Base-by-base conservation (phyloP, 164 flowering plant genomes). In the Tetracentron sinense region DNA sequence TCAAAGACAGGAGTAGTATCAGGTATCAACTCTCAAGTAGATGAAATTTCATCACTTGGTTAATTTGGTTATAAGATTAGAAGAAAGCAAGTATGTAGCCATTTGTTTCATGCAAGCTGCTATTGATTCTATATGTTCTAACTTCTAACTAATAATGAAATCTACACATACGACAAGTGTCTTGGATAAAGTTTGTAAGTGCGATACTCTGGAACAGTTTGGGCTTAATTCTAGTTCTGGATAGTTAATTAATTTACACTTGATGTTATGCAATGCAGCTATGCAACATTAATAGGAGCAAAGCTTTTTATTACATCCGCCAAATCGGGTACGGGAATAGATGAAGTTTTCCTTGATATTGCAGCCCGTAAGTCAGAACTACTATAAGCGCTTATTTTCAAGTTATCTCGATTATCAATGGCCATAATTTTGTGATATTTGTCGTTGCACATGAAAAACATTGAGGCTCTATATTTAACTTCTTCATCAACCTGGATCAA, bases 301-400 rank as follows among this genome's bases (percentile, higher is more conserved):
- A 69, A 51, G 52, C 49, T 69, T 66, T 65, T 74, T 62, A 52
- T 74, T 35, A 74, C 77, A 33, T 74, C 77, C 26, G 77, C 77
- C 19, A 74, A 74, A 61, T 54, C 48, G 61, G 77, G 77, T 56
- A 55, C 70, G 28, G 77, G 77, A 58, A 74, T 69, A 38, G 70
- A 74, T 52, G 77, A 74, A 33, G 73, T 65, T 69, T 74, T 74
- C 68, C 67, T 69, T 56, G 77, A 74, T 58, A 69, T 69, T 50
- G 77, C 73, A 55, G 62, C 70, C 30, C 63, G 77, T 74, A 59
- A 69, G 77, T 62, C n/a, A 27, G 38, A 28, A 20, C 42, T 31
- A 44, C 14, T 22, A 12, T 11, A 61, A 60, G 38, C 10, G 16
- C 50, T 42, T 4, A 0, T 27, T 7, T 44, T 42, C 7, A 16